Evolutionary conservation across 208 protist species (phyloP), one percentile per base, ranked within the genome.

Genomic region (Crithidia acanthocephali): DNA sequence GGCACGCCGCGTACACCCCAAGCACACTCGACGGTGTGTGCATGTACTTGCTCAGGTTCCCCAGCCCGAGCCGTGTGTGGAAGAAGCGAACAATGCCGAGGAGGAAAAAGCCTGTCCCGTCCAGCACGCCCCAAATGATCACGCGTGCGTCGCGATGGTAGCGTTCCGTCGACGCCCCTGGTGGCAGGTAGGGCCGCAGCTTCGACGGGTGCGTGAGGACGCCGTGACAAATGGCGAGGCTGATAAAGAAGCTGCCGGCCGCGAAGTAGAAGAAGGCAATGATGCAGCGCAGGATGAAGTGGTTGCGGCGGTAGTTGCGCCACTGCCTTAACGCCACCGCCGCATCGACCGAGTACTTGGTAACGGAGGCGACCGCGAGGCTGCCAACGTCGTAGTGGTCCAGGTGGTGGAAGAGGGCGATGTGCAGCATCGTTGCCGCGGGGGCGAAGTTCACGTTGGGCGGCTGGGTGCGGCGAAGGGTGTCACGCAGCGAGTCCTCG

Each of bases 311-410:
- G 62, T 69, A 68, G 11, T 28, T 50, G 16, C 15, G 30, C 55
- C 67, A 76, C 45, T 57, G 56, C 60, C 10, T n/a, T 42, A 62
- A 22, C 53, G 80, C 80, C 32, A 66, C 52, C 42, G 50, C 27
- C 15, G 57, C 55, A 25, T 74, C 33, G n/a, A 79, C 22, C 22
- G 80, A 52, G 72, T 81, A 47, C 42, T 58, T 51, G 20, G 62
- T 74, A n/a, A 85, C 51, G 4, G 75, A 65, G 33, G 75, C 59
- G 22, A 85, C 75, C 27, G 74, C 60, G 40, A 85, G 61, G 67
- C 75, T 81, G 45, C 80, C 80, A 10, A 85, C 72, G 62, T 85
- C 80, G 33, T 72, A 72, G 64, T 76, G 50, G 67, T 85, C 75
- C 15, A 71, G 64, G 40, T 60, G 44, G 16, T 30, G 44, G 52